Base-by-base conservation (phyloP, 768 basidiomycete genomes). In the Hygrophoropsis aurantiaca region DNA sequence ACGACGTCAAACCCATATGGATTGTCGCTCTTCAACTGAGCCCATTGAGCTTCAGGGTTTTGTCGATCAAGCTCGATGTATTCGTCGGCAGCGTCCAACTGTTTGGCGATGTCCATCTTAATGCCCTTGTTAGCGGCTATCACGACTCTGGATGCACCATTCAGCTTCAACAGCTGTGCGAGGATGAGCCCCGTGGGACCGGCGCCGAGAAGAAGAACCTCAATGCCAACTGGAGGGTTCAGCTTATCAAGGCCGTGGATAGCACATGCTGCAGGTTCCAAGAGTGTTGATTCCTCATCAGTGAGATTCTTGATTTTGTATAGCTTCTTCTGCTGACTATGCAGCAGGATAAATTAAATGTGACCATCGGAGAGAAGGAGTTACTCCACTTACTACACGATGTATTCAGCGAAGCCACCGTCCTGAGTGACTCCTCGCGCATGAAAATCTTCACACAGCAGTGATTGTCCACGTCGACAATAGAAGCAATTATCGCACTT, bases 371-470 rank as follows among this genome's bases (percentile, higher is more conserved):
- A 3, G 7, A 18, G 10, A 20, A 8, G 3, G 15, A 10, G 19
- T 20, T 49, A 42, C 13, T 11, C 27, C 13, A 65, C 85, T 64
- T 57, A 91, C 90, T 87, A 90, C 48, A 78, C 80, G 55, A 92
- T 80, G 69, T 92, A 94, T 61, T 93, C 90, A 7, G 91, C 90
- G 61, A 95, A 95, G 21, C 90, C 92, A 47, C 92, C 92, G 52
- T 87, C 83, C 55, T 79, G 69, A 16, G 84, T 87, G 37, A 93
- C 87, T 40, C 92, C 93, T 11, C 84, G 79, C 5, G 87, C 79
- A 46, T 82, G 74, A 67, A 92, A 93, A 71, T 90, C 76, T 65
- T 94, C 91, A 68, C 93, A 95, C 46, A 91, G 70, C 9, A 94
- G 73, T 16, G 81, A 77, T 58, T 89, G 72, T n/a, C 90, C 91